phyloP scores from a whole-genome alignment of 805 yeast species.

The Cyberlindnera meyerae region DNA sequence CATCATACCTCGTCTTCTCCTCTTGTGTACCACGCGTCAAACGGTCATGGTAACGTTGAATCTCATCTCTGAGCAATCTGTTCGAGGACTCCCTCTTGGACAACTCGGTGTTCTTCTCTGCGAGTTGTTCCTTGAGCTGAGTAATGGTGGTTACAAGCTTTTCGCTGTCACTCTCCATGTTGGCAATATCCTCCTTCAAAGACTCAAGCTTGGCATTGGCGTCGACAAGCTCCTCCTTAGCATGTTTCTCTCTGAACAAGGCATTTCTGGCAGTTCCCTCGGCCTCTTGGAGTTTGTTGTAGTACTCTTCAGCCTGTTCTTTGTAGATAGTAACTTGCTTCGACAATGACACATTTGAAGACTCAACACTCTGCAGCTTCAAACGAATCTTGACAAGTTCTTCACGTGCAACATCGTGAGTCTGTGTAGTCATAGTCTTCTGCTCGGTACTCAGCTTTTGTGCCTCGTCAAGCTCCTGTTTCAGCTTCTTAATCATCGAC shows the following conservation, averaged over 20 bases:
- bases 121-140: conserved; percentile 49
- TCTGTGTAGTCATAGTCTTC: conserved; percentile 8
- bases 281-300: conserved; percentile 67
- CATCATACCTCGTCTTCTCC: conserved; percentile 36
- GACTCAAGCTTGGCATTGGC: conserved; percentile 40
- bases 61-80: conserved; percentile 50
- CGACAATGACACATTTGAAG: conserved; percentile 52
- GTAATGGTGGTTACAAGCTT: conserved; percentile 47
- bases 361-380: conserved; percentile 49
- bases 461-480: conserved; percentile 37
- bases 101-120: conserved; percentile 53
- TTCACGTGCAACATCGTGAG: conserved; percentile 27
- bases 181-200: conserved; percentile 48
- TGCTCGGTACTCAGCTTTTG: too few relatives aligned
- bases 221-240: conserved; percentile 50
- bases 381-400: conserved; percentile 44
- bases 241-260: conserved; percentile 52
- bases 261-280: conserved; percentile 67
- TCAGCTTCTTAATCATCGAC: conserved; percentile 37
- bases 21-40: conserved; percentile 36
- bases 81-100: conserved; percentile 44
- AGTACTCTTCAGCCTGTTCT: conserved; percentile 68
- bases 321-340: conserved; percentile 58
- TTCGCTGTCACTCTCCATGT: conserved; percentile 48
- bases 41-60: conserved; percentile 45